phyloP scores from a whole-genome alignment of 202 grass and related monocot species.

The Schoenoplectus tabernaemontani region DNA sequence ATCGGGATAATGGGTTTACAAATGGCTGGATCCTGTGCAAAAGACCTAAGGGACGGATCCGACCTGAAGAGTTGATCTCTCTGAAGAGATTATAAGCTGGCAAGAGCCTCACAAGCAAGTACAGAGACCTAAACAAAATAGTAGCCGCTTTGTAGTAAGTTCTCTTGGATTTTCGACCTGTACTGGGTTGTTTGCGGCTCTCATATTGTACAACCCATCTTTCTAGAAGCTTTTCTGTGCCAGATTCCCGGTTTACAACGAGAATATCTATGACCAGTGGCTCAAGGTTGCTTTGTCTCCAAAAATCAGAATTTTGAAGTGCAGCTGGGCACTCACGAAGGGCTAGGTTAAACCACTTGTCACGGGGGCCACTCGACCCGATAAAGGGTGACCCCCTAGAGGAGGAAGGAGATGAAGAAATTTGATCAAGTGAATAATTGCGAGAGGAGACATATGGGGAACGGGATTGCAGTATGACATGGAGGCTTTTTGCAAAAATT shows the following conservation, averaged over 20 bases:
- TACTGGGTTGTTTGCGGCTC: conserved; percentile 17
- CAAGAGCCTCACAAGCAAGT: conserved; percentile 77
- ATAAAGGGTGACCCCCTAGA: conserved; percentile 46
- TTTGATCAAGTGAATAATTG: conserved; percentile 40
- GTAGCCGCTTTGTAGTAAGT: conserved; percentile 35
- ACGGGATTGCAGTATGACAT: conserved; percentile 85
- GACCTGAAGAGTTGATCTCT: conserved; percentile 59
- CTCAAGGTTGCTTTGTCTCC: conserved; percentile 87
- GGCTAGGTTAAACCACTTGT: conserved; percentile 85
- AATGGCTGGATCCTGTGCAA: conserved; percentile 73
- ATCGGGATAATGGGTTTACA: conserved; percentile 49
- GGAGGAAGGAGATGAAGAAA: conserved; percentile 32
- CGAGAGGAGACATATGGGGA: conserved; percentile 80
- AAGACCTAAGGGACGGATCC: conserved; percentile 51
- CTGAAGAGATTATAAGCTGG: conserved; percentile 76
- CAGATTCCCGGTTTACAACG: conserved; percentile 22
- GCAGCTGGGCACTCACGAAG: conserved; percentile 76
- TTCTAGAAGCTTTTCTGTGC: conserved; percentile 51
- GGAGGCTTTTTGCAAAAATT: conserved; percentile 89
- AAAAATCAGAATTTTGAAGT: conserved; percentile 84
- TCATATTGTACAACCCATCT: conserved; percentile 90
- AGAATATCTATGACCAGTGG: conserved; percentile 82
- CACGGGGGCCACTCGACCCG: conserved; percentile 33
- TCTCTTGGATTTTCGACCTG: conserved; percentile 35
- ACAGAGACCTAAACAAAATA: conserved; percentile 61